These are phyloP conservation scores for Leptodontidium sp. DNA, from an alignment of 2,329 filamentous ascomycete genomes.

Conservation along the genomic window DNA sequence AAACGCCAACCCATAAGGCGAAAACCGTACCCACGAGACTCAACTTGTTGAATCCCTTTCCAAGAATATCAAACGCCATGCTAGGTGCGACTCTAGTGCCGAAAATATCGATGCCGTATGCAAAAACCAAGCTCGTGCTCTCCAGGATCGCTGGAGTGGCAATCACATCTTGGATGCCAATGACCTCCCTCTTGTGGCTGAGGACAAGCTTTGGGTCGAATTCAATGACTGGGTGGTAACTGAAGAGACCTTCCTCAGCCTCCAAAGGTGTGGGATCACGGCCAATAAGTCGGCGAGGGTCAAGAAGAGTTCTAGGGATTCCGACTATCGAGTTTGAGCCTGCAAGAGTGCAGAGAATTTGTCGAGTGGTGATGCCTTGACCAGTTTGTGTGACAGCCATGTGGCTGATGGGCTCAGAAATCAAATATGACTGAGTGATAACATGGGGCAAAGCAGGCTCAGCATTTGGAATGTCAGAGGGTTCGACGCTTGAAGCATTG, in stretches of 20 bases:
- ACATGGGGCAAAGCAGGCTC: constrained; percentile 72
- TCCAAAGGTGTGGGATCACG: constrained; percentile 84
- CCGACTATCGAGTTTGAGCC: constrained; percentile 77
- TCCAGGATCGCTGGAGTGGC: constrained; percentile 83
- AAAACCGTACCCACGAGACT: constrained; percentile 85
- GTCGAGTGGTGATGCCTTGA: constrained; percentile 88
- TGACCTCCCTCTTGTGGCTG: constrained; percentile 82
- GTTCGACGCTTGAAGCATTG: constrained; percentile 82
- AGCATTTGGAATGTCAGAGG: constrained; percentile 63
- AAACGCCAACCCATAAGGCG: constrained; percentile 79
- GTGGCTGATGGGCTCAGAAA: constrained; percentile 79
- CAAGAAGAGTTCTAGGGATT: constrained; percentile 80
- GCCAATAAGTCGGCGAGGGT: constrained; percentile 85
- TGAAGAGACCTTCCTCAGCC: constrained; percentile 81
- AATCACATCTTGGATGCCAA: constrained; percentile 77
- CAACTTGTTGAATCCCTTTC: constrained; percentile 91
- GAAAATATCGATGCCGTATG: constrained; percentile 88
- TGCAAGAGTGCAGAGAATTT: constrained; percentile 81
- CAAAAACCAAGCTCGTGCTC: constrained; percentile 90
- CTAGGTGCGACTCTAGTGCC: constrained; percentile 88
- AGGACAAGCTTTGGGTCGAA: constrained; percentile 84
- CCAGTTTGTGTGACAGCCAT: constrained; percentile 88
- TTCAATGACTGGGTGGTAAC: constrained; percentile 79
- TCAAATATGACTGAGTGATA: constrained; percentile 80
- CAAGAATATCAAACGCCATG: constrained; percentile 88